Evolutionary conservation across 2,329 filamentous ascomycete genomes (phyloP).

Genomic region (Tolypocladium guangdongense): DNA sequence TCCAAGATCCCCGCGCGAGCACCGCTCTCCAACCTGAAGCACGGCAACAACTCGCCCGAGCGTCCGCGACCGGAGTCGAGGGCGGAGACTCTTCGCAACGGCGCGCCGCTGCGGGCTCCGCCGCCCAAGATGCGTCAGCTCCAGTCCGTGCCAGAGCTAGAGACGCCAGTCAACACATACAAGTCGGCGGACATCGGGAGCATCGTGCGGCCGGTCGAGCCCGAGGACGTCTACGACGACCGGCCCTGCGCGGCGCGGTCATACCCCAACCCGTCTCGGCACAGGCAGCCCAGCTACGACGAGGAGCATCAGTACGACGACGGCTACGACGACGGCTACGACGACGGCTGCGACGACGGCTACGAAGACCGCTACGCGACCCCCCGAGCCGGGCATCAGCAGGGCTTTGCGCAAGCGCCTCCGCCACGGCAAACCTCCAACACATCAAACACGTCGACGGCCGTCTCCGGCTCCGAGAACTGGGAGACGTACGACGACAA

Average conservation of each 20-base stretch:
- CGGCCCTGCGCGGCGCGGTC: conserved; percentile 24
- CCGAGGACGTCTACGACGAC: conserved; percentile 84
- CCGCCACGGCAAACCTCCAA: conserved; percentile 49
- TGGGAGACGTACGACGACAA: conserved; percentile 94
- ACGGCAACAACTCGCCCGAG: conserved; percentile 74
- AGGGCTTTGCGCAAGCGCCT: conserved; percentile 29
- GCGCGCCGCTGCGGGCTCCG: conserved; percentile 53
- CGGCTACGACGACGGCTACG: conserved; percentile 25
- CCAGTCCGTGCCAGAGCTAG: conserved; percentile 37
- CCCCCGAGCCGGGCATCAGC: conserved; percentile 19
- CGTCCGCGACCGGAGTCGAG: conserved; percentile 39
- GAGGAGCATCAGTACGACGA: conserved; percentile 23
- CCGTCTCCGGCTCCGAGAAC: conserved; percentile 78
- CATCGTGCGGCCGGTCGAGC: conserved; percentile 50
- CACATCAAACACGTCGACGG: conserved; percentile 60
- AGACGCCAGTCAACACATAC: conserved; percentile 38
- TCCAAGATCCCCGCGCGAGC: conserved; percentile 57
- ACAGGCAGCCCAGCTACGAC: conserved; percentile 19
- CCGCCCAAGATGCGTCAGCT: conserved; percentile 92
- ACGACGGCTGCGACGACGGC: conserved; percentile 4
- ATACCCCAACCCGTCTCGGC: conserved; percentile 28
- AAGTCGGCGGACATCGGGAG: conserved; percentile 37
- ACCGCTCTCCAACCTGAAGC: conserved; percentile 56
- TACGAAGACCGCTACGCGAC: conserved; percentile 28
- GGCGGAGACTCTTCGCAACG: conserved; percentile 37